phyloP scores from a whole-genome alignment of 768 basidiomycete genomes.

The Termitomyces sp. region DNA sequence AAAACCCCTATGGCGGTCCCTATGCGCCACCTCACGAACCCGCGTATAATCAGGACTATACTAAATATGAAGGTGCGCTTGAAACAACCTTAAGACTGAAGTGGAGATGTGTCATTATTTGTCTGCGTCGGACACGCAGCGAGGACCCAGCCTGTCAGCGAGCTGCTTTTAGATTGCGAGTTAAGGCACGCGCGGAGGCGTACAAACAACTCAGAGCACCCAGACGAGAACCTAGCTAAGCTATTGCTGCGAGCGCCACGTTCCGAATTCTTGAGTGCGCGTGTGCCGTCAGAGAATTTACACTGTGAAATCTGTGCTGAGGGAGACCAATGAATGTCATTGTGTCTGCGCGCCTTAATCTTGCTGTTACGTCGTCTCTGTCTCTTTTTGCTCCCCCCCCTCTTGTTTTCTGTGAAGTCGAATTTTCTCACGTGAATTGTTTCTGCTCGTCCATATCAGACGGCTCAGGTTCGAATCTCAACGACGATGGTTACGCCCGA shows the following conservation, averaged over 20 bases:
- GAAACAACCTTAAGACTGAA: conserved; percentile 55
- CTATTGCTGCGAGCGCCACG: conserved; percentile 39
- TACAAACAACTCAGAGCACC: conserved; percentile 25
- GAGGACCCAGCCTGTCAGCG: conserved; percentile 16
- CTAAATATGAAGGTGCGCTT: conserved; percentile 84
- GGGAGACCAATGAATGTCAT: conserved; percentile 22
- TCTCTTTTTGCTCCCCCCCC: conserved; percentile 31
- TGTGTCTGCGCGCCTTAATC: conserved; percentile 31
- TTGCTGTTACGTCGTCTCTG: conserved; percentile 39
- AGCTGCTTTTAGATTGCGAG: conserved; percentile 32
- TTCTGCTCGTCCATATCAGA: conserved; percentile 51
- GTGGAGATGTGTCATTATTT: conserved; percentile 18
- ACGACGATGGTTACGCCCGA: conserved; percentile 42
- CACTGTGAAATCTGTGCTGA: conserved; percentile 13
- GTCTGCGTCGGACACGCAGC: conserved; percentile 32
- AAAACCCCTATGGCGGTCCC: conserved; percentile 56
- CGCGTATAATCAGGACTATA: conserved; percentile 56
- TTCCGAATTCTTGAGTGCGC: conserved; percentile 21
- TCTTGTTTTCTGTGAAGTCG: conserved; percentile 23
- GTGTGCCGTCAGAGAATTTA: conserved; percentile 21
- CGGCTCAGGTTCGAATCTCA: conserved; percentile 53
- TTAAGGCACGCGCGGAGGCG: conserved; percentile 46
- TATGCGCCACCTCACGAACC: conserved; percentile 45
- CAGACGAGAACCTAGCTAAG: conserved; percentile 35
- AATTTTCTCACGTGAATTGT: conserved; percentile 42